Evolutionary conservation across 306 rosid genomes (phyloP).

Genomic region (Trifolium repens): DNA sequence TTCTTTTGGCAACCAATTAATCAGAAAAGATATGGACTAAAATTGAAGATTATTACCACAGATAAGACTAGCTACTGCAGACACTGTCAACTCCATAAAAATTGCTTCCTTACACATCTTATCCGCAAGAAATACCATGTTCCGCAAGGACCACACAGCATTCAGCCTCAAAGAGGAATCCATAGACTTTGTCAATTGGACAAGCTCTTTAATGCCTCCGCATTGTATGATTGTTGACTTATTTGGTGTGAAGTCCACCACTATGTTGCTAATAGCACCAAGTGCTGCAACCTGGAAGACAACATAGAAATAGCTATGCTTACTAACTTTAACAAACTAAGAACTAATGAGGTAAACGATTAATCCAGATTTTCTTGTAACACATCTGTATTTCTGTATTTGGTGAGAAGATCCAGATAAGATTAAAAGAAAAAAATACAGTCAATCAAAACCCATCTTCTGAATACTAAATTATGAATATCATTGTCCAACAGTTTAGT

Average conservation of each 20-base stretch:
- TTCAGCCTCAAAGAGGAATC: slow-evolving; percentile 74
- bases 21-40: slow-evolving; percentile 17
- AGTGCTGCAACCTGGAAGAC: slow-evolving; percentile 88
- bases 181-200: slow-evolving; percentile 85
- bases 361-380: not conserved
- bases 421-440: not conserved
- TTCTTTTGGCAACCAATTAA: slow-evolving; percentile 32
- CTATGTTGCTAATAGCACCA: slow-evolving; percentile 81
- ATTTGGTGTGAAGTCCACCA: slow-evolving; percentile 67
- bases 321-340: slow-evolving; percentile 17
- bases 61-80: slow-evolving; percentile 76
- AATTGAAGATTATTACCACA: slow-evolving; percentile 59
- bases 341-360: slow-evolving; percentile 5
- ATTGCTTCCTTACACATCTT: slow-evolving; percentile 64
- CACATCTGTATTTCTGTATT: not conserved
- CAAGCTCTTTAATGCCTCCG: slow-evolving; percentile 85
- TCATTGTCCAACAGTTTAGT: slow-evolving; percentile 17
- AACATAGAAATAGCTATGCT: slow-evolving; percentile 29
- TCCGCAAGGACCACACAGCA: slow-evolving; percentile 91
- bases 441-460: slow-evolving; percentile 9
- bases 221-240: slow-evolving; percentile 64
- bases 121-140: slow-evolving; percentile 84
- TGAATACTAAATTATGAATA: slow-evolving; percentile 26
- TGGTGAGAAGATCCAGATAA: not conserved
- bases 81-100: slow-evolving; percentile 71